Conservation (phyloP, 176 grass and related monocot species). For the Lolium perenne region DNA sequence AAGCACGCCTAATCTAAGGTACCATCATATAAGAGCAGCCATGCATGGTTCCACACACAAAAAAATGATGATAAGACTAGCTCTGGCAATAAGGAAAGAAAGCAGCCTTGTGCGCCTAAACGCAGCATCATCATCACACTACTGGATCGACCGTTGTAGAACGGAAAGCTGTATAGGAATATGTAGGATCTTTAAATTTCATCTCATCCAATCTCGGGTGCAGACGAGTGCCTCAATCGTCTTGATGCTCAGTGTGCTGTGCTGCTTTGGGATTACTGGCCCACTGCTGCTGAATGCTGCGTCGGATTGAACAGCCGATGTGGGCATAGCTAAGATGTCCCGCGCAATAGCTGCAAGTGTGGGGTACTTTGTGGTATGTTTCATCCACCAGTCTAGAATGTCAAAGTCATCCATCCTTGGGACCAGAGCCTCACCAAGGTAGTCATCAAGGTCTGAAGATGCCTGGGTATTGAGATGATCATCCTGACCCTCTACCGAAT, state of each 20-base stretch:
- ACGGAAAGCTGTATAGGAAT: background rate
- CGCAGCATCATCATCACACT: background rate
- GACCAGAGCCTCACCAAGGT: conserved; percentile 48
- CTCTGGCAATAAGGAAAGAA: background rate
- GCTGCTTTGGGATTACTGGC: conserved; percentile 54
- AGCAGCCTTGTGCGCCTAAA: background rate
- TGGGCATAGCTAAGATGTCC: conserved; percentile 50
- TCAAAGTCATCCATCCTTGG: conserved; percentile 60
- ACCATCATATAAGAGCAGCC: background rate
- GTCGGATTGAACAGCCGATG: conserved; percentile 44
- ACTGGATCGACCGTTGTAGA: background rate
- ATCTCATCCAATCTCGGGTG: conserved; percentile 54
- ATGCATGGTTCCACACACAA: background rate
- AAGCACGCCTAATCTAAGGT: background rate
- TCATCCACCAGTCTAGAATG: conserved; percentile 63
- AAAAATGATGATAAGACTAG: too few species aligned
- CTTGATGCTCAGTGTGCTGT: conserved; percentile 48
- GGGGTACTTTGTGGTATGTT: conserved; percentile 49
- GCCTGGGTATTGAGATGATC: conserved; percentile 47
- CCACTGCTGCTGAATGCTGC: conserved; percentile 50
- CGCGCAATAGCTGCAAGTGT: conserved; percentile 40
- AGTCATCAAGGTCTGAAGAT: conserved; percentile 51
- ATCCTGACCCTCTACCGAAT: conserved; percentile 52
- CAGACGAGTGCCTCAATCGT: conserved; percentile 59
- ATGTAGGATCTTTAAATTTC: conserved; percentile 23